Evolutionary conservation across 768 basidiomycete species (phyloP).

Genomic region (Lyophyllum semitale): DNA sequence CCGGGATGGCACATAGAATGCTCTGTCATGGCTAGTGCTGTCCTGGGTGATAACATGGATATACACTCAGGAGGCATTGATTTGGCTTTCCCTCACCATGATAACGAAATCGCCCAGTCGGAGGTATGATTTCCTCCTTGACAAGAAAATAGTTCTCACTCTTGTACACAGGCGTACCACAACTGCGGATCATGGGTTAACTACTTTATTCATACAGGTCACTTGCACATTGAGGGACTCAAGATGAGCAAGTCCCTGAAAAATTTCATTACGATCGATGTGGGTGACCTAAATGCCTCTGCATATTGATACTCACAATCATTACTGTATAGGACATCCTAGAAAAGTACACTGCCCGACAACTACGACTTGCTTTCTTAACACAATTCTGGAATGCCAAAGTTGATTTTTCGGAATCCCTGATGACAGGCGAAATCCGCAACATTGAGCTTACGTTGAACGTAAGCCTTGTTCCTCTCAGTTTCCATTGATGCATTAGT

Average conservation of each 20-base stretch:
- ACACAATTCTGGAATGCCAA: constrained; percentile 90
- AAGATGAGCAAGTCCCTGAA: constrained; percentile 99
- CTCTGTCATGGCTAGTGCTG: constrained; percentile 94
- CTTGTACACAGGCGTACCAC: constrained; percentile 77
- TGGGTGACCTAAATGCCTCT: constrained; percentile 35
- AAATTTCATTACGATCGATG: constrained; percentile 97
- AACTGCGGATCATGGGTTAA: constrained; percentile 94
- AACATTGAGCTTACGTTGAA: constrained; percentile 83
- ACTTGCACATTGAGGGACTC: constrained; percentile 95
- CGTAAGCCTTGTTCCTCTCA: constrained; percentile 46
- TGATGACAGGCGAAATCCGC: constrained; percentile 88
- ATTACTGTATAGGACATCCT: constrained; percentile 71
- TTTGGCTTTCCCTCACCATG: constrained; percentile 98
- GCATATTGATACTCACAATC: not conserved
- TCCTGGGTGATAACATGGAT: constrained; percentile 91
- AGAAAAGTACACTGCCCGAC: constrained; percentile 78
- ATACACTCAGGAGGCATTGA: constrained; percentile 98
- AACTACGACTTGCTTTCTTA: constrained; percentile 90
- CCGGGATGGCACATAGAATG: constrained; percentile 99
- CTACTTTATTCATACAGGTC: constrained; percentile 98
- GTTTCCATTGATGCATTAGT: not conserved
- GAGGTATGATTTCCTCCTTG: constrained; percentile 56
- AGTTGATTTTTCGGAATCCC: constrained; percentile 90
- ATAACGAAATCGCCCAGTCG: constrained; percentile 97
- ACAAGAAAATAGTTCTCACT: not conserved